These are phyloP conservation scores for Paramarasmius palmivorus DNA, from an alignment of 1,284 basidiomycete genomes.

Conservation along the genomic window DNA sequence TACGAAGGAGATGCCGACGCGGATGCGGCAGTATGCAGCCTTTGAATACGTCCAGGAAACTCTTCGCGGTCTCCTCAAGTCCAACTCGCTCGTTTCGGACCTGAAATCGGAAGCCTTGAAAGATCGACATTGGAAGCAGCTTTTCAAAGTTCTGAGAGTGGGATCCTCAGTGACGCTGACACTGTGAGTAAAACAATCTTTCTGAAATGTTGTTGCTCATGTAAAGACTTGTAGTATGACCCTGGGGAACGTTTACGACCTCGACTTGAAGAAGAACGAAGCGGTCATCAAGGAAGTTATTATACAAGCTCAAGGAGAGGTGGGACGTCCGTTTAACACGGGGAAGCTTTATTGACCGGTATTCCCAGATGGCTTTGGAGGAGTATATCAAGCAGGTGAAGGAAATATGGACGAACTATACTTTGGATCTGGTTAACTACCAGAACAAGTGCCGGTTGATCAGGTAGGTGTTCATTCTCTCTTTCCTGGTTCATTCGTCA, in stretches of 20 bases:
- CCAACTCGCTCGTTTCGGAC: conserved; percentile 87
- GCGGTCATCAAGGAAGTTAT: conserved; percentile 91
- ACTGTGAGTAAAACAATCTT: conserved; percentile 47
- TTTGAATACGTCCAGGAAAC: conserved; percentile 98
- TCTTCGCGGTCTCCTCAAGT: conserved; percentile 84
- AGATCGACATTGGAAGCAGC: conserved; percentile 97
- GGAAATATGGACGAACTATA: conserved; percentile 96
- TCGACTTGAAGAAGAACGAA: conserved; percentile 96
- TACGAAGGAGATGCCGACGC: conserved; percentile 97
- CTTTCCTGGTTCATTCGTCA: conserved; percentile 8
- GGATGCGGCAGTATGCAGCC: conserved; percentile 98
- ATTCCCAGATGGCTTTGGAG: conserved; percentile 81
- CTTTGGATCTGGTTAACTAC: conserved; percentile 96
- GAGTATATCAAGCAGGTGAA: conserved; percentile 95
- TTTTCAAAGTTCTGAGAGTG: conserved; percentile 88
- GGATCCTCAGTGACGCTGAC: conserved; percentile 66
- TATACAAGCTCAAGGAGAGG: conserved; percentile 97
- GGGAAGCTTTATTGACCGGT: conserved; percentile 6
- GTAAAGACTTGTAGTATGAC: conserved; percentile 69
- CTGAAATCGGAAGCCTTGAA: conserved; percentile 97
- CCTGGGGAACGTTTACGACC: conserved; percentile 94
- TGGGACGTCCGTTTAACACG: conserved; percentile 28
- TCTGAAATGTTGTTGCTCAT: background rate
- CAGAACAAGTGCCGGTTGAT: conserved; percentile 99
- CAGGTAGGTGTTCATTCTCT: conserved; percentile 47